phyloP scores from a whole-genome alignment of 306 rosid species.

The Vachellia collinsii region DNA sequence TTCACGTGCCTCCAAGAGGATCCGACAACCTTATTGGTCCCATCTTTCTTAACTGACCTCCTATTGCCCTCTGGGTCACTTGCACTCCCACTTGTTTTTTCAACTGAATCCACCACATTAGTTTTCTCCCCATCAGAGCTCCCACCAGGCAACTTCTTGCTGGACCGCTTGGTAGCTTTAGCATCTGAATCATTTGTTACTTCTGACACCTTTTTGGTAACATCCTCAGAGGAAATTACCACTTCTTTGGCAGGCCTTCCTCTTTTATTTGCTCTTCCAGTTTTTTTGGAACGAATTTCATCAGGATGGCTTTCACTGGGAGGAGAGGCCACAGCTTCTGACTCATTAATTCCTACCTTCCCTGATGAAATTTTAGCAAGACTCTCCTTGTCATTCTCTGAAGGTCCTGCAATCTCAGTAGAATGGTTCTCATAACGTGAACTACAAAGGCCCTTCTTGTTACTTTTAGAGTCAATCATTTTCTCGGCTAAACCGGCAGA shows the following conservation, averaged over 20 bases:
- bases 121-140: conserved; percentile 49
- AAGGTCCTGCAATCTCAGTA: conserved; percentile 54
- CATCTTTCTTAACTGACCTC: conserved; percentile 57
- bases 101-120: conserved; percentile 43
- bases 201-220: conserved; percentile 54
- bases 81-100: conserved; percentile 50
- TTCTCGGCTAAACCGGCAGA: conserved; percentile 47
- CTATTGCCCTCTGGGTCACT: conserved; percentile 57
- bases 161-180: conserved; percentile 47
- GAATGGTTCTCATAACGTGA: conserved; percentile 48
- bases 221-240: conserved; percentile 42
- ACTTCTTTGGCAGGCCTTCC: conserved; percentile 52
- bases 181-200: conserved; percentile 65
- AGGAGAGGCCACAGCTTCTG: conserved; percentile 55
- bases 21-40: conserved; percentile 48
- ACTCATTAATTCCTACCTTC: conserved; percentile 55
- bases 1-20: conserved; percentile 51
- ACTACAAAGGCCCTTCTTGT: conserved; percentile 49
- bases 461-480: conserved; percentile 42
- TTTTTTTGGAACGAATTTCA: conserved; percentile 55
- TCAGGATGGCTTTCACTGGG: conserved; percentile 51
- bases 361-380: conserved; percentile 54
- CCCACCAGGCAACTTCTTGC: conserved; percentile 48
- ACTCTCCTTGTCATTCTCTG: conserved; percentile 54
- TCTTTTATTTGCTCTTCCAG: conserved; percentile 55